Percentiles rank a stretch among this genome's conserved stretches.
These are phyloP conservation scores for Thelonectria discophora DNA, from an alignment of 2,329 filamentous ascomycete species.

Conservation along the genomic window DNA sequence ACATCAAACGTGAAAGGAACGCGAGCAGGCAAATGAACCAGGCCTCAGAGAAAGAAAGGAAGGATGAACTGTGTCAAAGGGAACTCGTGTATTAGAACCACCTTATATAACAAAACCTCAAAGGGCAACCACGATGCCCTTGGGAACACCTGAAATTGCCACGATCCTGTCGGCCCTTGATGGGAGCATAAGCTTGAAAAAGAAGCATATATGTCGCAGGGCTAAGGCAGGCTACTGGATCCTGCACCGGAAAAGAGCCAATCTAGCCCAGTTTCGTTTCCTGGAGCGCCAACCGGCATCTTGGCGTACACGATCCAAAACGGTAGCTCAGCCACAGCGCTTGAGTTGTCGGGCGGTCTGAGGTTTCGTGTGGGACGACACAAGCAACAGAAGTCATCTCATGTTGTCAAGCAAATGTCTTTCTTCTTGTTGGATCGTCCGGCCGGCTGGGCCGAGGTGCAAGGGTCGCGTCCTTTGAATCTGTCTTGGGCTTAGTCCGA, in stretches of 20 bases:
- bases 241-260: not conserved
- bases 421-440: conserved; percentile 3
- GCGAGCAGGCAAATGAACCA: not conserved
- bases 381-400: conserved; percentile 3
- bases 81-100: not conserved
- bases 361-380: conserved; percentile 7
- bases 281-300: conserved; percentile 2
- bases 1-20: conserved; percentile 6
- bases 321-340: not conserved
- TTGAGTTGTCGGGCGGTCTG: conserved; percentile 5
- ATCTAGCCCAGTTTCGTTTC: not conserved
- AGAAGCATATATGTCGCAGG: conserved; percentile 14
- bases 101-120: not conserved
- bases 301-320: not conserved
- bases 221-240: not conserved
- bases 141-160: conserved; percentile 1
- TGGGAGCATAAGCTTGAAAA: conserved; percentile 18
- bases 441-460: not conserved
- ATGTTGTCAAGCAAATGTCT: conserved; percentile 1
- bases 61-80: not conserved
- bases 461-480: conserved; percentile 7
- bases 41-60: conserved; percentile 6
- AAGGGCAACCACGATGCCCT: not conserved
- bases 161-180: conserved; percentile 16
- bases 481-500: conserved; percentile 13